Base-by-base conservation (phyloP, 2,329 filamentous ascomycete genomes). In the Chalaropsis thielavioides region DNA sequence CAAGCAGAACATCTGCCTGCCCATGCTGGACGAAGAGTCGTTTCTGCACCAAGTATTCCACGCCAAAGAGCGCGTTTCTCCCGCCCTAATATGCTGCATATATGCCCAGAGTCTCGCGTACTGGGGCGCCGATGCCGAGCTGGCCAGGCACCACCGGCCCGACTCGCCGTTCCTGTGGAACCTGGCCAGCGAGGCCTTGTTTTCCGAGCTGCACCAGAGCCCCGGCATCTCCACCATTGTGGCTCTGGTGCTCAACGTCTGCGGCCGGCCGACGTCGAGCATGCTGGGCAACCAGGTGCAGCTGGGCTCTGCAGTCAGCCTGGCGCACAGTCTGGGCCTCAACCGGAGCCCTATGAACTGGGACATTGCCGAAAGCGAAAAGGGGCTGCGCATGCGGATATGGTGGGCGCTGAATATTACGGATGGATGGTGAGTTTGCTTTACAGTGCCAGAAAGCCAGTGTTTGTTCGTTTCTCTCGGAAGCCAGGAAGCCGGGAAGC, bases 101-200 rank as follows among this genome's bases (percentile, higher is more conserved):
- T 83, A 84, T 69, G 83, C 82, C 0, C 80, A 83, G 69, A 78
- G 80, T 0, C 71, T 84, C 2, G 76, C 81, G 2, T 84, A 81
- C 69, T 86, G 83, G 83, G 76, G 77, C 31, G 76, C 78, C 63
- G 78, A 78, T 0, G 75, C 75, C 0, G 72, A 75, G 3, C 70
- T 80, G 2, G 73, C 74, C 3, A 72, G 72, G 4, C 77, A 80
- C 66, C 76, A 78, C 3, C 76, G 79, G 60, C 83, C 83, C 0
- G 83, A 86, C 69, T 76, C 77, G 49, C 78, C 82, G 56, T 86
- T 83, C 70, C 79, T 83, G 8, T 84, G 84, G 77, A 86, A 86
- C 66, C 77, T 84, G 66, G 82, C 82, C 6, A 81, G 79, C 22
- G 81, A 82, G 63, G 81, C 83, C 0, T 74, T 84, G 2, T 82